A percentile compares a stretch with the other conserved stretches of the same genome.
phyloP scores from a whole-genome alignment of 768 basidiomycete genomes.

The Leccinum fibrillosum region DNA sequence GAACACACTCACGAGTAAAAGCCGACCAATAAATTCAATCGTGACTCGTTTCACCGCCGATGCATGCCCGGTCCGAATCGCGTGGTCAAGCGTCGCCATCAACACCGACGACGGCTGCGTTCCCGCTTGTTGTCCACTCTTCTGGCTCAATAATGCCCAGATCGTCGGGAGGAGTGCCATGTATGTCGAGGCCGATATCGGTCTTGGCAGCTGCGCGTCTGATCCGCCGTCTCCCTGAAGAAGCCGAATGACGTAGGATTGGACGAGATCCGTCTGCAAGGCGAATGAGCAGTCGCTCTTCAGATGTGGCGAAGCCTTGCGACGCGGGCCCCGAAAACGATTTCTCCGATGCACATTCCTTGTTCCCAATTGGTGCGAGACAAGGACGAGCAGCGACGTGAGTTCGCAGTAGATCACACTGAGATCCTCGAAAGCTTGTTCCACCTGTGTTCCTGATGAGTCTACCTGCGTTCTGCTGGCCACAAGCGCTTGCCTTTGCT shows the following conservation, averaged over 20 bases:
- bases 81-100: slow-evolving; percentile 63
- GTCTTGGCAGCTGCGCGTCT: slow-evolving; percentile 42
- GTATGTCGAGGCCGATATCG: slow-evolving; percentile 59
- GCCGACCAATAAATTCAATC: slow-evolving; percentile 70
- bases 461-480: neutral
- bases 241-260: slow-evolving; percentile 57
- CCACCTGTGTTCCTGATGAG: slow-evolving; percentile 42
- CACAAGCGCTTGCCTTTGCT: slow-evolving; percentile 43
- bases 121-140: slow-evolving; percentile 24
- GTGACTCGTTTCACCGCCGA: slow-evolving; percentile 64
- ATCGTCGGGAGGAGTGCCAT: slow-evolving; percentile 68
- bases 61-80: slow-evolving; percentile 52
- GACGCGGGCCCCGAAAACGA: slow-evolving; percentile 6
- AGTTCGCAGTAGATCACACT: slow-evolving; percentile 80
- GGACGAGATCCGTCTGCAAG: slow-evolving; percentile 49
- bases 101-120: slow-evolving; percentile 32
- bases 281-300: slow-evolving; percentile 18
- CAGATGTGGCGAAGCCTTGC: slow-evolving; percentile 17
- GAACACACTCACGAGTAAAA: slow-evolving; percentile 56
- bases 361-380: slow-evolving; percentile 16
- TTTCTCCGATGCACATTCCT: slow-evolving; percentile 6
- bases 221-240: slow-evolving; percentile 49
- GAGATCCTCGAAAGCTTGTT: slow-evolving; percentile 64
- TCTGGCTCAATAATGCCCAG: slow-evolving; percentile 67
- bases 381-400: slow-evolving; percentile 57